These are phyloP conservation scores for Ceratocystis eucalypticola DNA, from an alignment of 2,329 filamentous ascomycete genomes.

Conservation along the genomic window DNA sequence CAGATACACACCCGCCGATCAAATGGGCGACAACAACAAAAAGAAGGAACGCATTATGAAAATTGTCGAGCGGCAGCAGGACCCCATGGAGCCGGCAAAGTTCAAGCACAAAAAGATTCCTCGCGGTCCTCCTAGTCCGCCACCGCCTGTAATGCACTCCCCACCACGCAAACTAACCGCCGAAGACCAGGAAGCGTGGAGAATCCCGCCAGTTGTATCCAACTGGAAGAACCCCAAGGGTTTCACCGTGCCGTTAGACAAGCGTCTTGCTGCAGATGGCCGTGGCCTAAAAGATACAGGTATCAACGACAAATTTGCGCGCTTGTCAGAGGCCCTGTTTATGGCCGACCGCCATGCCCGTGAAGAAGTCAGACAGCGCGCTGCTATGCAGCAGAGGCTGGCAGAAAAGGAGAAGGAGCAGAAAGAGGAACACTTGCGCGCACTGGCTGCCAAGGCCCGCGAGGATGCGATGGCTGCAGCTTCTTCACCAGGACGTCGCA, in stretches of 20 bases:
- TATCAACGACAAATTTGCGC: slow-evolving; percentile 97
- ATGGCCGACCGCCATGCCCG: slow-evolving; percentile 89
- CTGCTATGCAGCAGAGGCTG: slow-evolving; percentile 87
- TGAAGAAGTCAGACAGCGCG: slow-evolving; percentile 85
- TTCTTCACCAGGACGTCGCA: background rate
- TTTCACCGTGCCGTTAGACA: slow-evolving; percentile 91
- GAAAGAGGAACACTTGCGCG: slow-evolving; percentile 83
- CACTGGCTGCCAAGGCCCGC: slow-evolving; percentile 79
- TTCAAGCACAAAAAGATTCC: slow-evolving; percentile 99
- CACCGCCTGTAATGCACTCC: slow-evolving; percentile 87
- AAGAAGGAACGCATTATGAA: slow-evolving; percentile 97
- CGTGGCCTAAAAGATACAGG: slow-evolving; percentile 82
- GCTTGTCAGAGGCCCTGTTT: slow-evolving; percentile 86
- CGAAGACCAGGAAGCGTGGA: slow-evolving; percentile 95
- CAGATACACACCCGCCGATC: slow-evolving; percentile 85
- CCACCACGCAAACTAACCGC: slow-evolving; percentile 90
- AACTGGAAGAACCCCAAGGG: slow-evolving; percentile 99
- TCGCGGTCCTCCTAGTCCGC: slow-evolving; percentile 78
- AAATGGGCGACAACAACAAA: slow-evolving; percentile 78
- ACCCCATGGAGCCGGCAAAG: slow-evolving; percentile 94
- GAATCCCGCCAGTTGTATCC: slow-evolving; percentile 70
- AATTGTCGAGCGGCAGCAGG: slow-evolving; percentile 84
- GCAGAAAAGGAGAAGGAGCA: slow-evolving; percentile 92
- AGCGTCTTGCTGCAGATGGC: slow-evolving; percentile 86
- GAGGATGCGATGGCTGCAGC: slow-evolving; percentile 52